Conservation (phyloP, 805 yeast genomes). For the Saccharomycopsis microspora region DNA sequence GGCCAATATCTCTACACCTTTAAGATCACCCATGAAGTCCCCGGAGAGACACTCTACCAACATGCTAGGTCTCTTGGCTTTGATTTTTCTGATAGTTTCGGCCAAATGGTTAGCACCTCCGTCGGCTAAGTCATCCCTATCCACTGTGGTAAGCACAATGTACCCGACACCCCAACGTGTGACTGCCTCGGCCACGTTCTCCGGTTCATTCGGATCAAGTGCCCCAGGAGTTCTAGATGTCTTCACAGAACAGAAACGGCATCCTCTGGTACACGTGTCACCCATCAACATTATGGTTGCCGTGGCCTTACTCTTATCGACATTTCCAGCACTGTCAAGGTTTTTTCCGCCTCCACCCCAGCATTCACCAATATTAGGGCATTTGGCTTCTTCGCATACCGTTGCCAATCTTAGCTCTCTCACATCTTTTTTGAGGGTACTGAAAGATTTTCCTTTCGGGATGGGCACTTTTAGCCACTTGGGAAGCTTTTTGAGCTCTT, state of each 20-base stretch:
- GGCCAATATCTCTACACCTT: constrained; percentile 72
- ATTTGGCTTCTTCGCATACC: constrained; percentile 97
- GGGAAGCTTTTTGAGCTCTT: constrained; percentile 67
- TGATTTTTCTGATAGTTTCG: constrained; percentile 75
- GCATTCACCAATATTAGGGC: constrained; percentile 99
- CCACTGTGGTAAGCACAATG: constrained; percentile 94
- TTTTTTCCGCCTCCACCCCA: constrained; percentile 86
- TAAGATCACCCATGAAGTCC: constrained; percentile 86
- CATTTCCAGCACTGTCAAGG: constrained; percentile 13
- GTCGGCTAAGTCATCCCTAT: constrained; percentile 86
- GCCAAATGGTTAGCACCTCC: constrained; percentile 92
- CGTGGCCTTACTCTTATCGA: constrained; percentile 71
- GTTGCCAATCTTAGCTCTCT: constrained; percentile 84
- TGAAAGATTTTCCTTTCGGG: constrained; percentile 86
- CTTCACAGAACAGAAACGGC: constrained; percentile 94
- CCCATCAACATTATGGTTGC: constrained; percentile 98
- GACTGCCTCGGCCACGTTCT: constrained; percentile 94
- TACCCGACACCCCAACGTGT: constrained; percentile 97
- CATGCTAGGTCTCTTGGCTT: constrained; percentile 79
- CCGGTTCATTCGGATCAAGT: constrained; percentile 94
- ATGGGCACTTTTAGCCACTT: constrained; percentile 92
- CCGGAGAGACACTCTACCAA: constrained; percentile 91
- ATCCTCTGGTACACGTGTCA: constrained; percentile 98
- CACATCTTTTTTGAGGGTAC: constrained; percentile 73
- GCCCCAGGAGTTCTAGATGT: constrained; percentile 80